Percentiles rank a stretch among this genome's conserved stretches.
These are phyloP conservation scores for Nectriaceae sp. DNA, from an alignment of 2,329 filamentous ascomycete genomes.

Conservation along the genomic window DNA sequence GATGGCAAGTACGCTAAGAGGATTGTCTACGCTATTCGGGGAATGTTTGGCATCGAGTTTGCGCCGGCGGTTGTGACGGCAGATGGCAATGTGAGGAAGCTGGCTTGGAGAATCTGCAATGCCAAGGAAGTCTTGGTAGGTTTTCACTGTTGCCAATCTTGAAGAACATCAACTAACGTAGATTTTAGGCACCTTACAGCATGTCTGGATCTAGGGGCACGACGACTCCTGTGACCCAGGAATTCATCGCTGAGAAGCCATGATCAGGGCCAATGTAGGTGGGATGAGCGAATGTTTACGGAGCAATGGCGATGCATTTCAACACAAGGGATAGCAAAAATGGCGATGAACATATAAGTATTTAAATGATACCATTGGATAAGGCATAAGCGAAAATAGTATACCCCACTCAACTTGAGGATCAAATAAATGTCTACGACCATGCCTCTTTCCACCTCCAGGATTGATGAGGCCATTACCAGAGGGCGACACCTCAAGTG, in stretches of 20 bases:
- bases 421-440: too few species aligned
- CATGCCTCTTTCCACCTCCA: too few species aligned
- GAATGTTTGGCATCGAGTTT: constrained; percentile 98
- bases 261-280: neutral
- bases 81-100: constrained; percentile 85
- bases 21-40: constrained; percentile 90
- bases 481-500: too few species aligned
- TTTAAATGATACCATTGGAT: neutral
- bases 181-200: constrained; percentile 65
- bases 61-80: constrained; percentile 89
- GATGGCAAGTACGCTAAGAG: constrained; percentile 87
- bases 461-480: too few species aligned
- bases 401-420: neutral
- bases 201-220: constrained; percentile 67
- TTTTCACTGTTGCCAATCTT: constrained; percentile 18
- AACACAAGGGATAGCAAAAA: neutral
- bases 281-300: neutral
- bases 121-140: constrained; percentile 92
- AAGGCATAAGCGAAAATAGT: neutral
- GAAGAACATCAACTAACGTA: neutral
- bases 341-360: neutral
- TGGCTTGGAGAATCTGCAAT: constrained; percentile 94
- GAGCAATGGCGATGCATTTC: neutral
- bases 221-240: constrained; percentile 56
- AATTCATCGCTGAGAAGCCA: constrained; percentile 34